Evolutionary conservation across 1,284 basidiomycete species (phyloP), one percentile per base, ranked within the genome.

Genomic region (Naganishia sp.): DNA sequence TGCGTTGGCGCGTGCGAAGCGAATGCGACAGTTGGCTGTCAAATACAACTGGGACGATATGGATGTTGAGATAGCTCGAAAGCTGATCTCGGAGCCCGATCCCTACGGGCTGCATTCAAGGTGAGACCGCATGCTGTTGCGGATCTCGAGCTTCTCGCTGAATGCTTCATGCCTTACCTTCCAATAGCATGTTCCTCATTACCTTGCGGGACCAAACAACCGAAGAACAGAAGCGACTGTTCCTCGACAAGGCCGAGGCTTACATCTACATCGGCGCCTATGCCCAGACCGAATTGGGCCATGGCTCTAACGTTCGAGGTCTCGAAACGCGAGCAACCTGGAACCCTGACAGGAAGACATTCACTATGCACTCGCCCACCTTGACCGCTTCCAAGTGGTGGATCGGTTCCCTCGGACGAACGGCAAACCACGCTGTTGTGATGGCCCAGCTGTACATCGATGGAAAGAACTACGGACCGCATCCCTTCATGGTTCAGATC

Each of bases 331-430:
- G 87, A 0, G 88, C 89, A 6, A 90, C 87, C 0, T 92, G 87
- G 76, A 80, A 89, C 42, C 84, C 85, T 0, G 82, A 83, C n/a
- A 85, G 84, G 0, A 80, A 85, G 67, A 86, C 89, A 72, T 92
- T 92, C 70, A 85, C 89, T 64, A 85, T 92, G 43, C 83, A 91
- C 75, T 88, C 88, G 0, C 90, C 90, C 0, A 88, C 87, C 0
- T 73, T 90, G 53, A 90, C 88, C 1, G 87, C 87, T 61, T 86
- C 83, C 64, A 92, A 92, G 75, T 92, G 90, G 90, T 92, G 90
- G 90, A 84, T 89, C 67, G 90, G 87, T 16, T 86, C 81, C 0
- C 79, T 89, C 9, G 90, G 87, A 1, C 86, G 86, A 76, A 87
- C 87, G 0, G 85, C 88, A 0, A 91, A 89, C 0, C 89, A 91